These are phyloP conservation scores for Fraxinus latifolia DNA, from an alignment of 305 asterid genomes.

Conservation along the genomic window DNA sequence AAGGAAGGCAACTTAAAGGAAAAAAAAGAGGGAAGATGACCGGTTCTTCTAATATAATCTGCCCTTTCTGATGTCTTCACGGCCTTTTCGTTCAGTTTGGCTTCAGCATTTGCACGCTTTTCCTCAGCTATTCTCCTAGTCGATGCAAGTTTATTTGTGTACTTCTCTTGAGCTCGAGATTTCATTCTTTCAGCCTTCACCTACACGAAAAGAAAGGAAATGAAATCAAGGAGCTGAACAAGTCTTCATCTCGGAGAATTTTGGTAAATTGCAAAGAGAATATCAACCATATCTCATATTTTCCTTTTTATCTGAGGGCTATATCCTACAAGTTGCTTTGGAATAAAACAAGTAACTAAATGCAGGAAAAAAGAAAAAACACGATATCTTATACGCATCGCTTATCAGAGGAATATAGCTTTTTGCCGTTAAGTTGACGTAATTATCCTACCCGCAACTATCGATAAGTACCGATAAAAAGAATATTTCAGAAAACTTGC, in stretches of 20 bases:
- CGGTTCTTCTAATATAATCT: constrained; percentile 80
- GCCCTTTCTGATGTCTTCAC: constrained; percentile 64
- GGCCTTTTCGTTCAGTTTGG: constrained; percentile 65
- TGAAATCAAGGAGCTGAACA: neutral
- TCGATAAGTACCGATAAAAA: neutral
- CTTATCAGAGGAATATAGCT: neutral
- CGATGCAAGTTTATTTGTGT: constrained; percentile 56
- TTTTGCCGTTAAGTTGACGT: neutral
- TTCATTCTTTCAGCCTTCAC: constrained; percentile 78
- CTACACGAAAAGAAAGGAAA: constrained; percentile 26
- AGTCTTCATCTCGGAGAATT: neutral
- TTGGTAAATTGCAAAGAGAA: neutral
- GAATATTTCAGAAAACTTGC: neutral
- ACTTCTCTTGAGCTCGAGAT: constrained; percentile 73
- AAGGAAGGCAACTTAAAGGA: constrained; percentile 65
- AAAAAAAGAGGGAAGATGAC: constrained; percentile 70
- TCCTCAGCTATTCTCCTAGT: constrained; percentile 80
- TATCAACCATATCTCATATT: neutral
- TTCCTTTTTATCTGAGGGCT: neutral
- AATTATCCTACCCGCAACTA: neutral
- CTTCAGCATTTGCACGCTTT: constrained; percentile 74
- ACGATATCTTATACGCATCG: neutral
- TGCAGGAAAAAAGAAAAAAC: neutral
- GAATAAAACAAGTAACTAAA: neutral
- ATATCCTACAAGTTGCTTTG: neutral